These are phyloP conservation scores for Leptosphaerulina australis DNA, from an alignment of 2,329 filamentous ascomycete genomes.

Conservation along the genomic window DNA sequence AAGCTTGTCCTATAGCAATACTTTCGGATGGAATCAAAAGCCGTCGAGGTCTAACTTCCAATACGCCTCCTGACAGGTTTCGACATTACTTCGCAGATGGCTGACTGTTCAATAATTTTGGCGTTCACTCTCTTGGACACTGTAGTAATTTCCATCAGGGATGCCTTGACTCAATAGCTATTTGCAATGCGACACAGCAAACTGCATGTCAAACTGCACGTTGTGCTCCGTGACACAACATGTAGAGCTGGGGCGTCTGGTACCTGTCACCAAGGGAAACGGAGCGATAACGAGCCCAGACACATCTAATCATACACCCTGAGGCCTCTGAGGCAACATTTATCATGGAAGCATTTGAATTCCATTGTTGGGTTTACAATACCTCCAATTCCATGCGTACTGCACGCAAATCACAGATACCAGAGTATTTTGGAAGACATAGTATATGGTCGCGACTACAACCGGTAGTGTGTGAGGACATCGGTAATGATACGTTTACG, in stretches of 20 bases:
- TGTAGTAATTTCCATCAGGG: conserved; percentile 15
- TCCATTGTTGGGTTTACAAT: too few species aligned
- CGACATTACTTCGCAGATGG: conserved; percentile 16
- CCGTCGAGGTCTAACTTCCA: conserved; percentile 10
- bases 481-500: too few species aligned
- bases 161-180: conserved; percentile 3
- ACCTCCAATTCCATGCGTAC: too few species aligned
- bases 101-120: conserved; percentile 7
- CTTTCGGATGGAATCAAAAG: background rate
- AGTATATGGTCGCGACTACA: too few species aligned
- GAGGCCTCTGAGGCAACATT: too few species aligned
- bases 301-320: background rate
- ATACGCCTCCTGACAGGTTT: conserved; percentile 19
- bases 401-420: too few species aligned
- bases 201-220: conserved; percentile 19
- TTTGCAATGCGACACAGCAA: conserved; percentile 16
- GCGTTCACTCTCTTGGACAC: conserved; percentile 1
- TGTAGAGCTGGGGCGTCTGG: conserved; percentile 6
- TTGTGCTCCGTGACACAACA: conserved; percentile 16
- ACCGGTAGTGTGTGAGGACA: too few species aligned
- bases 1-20: conserved; percentile 12
- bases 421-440: too few species aligned
- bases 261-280: background rate
- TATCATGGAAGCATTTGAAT: too few species aligned
- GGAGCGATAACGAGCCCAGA: background rate